Conservation (phyloP, 352 stramenopile species). For the Halophytophthora batemanensis region DNA sequence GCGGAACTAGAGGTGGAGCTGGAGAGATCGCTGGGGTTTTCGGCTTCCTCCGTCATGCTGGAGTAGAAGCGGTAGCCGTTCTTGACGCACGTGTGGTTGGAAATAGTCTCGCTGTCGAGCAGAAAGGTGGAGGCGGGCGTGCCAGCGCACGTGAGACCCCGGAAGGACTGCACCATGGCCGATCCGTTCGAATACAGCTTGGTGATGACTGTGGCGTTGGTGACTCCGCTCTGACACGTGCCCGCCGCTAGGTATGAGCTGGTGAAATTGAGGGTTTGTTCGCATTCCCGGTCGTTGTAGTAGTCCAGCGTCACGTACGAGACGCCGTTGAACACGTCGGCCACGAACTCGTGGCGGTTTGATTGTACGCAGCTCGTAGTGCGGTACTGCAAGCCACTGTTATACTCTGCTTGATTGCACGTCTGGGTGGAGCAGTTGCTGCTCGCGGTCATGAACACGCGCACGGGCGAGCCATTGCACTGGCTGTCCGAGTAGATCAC, state of each 20-base stretch:
- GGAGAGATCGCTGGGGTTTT: not conserved
- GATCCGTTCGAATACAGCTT: slow-evolving; percentile 18
- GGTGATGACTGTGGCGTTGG: slow-evolving; percentile 16
- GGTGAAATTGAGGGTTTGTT: slow-evolving; percentile 8
- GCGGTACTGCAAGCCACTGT: slow-evolving; percentile 9
- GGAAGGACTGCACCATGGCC: slow-evolving; percentile 10
- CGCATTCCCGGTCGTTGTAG: slow-evolving; percentile 1
- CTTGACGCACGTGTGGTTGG: slow-evolving; percentile 13
- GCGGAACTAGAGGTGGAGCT: not conserved
- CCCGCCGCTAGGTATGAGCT: slow-evolving; percentile 15
- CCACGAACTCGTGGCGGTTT: slow-evolving; percentile 14
- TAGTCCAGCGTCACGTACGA: slow-evolving; percentile 14
- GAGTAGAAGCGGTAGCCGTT: slow-evolving; percentile 15
- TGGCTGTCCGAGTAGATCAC: slow-evolving; percentile 15
- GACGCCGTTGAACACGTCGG: slow-evolving; percentile 17
- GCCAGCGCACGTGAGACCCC: slow-evolving; percentile 8
- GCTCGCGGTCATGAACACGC: slow-evolving; percentile 12
- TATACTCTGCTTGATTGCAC: slow-evolving; percentile 14
- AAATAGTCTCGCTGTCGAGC: slow-evolving; percentile 7
- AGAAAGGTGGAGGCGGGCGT: slow-evolving; percentile 2
- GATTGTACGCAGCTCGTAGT: slow-evolving; percentile 5
- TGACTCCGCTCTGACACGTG: slow-evolving; percentile 14
- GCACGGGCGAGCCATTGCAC: slow-evolving; percentile 13
- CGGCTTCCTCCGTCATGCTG: slow-evolving; percentile 2
- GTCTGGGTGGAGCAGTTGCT: slow-evolving; percentile 3